Evolutionary conservation across 306 rosid genomes (phyloP).

Genomic region (Sphenostylis stenocarpa): DNA sequence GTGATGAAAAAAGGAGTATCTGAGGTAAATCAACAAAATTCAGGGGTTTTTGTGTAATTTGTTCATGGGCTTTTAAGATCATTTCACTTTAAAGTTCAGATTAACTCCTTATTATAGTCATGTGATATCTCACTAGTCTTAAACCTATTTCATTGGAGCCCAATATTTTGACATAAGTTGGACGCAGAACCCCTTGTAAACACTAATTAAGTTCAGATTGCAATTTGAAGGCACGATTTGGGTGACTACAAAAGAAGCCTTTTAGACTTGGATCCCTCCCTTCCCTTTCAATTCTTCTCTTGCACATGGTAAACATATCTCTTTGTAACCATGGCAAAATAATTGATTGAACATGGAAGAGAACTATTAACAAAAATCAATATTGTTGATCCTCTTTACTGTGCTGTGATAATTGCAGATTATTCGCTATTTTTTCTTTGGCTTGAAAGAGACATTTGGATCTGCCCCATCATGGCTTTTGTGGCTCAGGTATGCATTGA

Average conservation of each 20-base stretch:
- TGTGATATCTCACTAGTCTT: no score
- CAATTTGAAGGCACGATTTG: not conserved
- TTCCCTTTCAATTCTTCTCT: not conserved
- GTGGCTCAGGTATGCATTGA: constrained; percentile 2
- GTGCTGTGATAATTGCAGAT: not conserved
- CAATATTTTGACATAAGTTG: no score
- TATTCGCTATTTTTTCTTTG: not conserved
- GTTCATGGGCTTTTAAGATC: no score
- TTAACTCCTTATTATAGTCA: no score
- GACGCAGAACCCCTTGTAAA: no score
- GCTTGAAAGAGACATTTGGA: constrained; percentile 9
- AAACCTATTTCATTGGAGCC: no score
- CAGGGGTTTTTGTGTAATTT: no score
- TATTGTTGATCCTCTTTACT: not conserved
- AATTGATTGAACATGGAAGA: not conserved
- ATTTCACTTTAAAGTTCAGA: no score
- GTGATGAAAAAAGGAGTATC: no score
- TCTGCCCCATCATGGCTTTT: constrained; percentile 2
- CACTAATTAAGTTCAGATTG: no score
- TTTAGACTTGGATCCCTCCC: not conserved
- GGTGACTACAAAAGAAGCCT: not conserved
- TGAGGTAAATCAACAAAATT: no score
- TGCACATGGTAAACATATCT: not conserved
- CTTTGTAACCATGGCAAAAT: not conserved
- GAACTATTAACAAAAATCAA: not conserved